Evolutionary conservation across 192 early-diverging fungal genomes (phyloP).

Genomic region (Backusella morwellensis): DNA sequence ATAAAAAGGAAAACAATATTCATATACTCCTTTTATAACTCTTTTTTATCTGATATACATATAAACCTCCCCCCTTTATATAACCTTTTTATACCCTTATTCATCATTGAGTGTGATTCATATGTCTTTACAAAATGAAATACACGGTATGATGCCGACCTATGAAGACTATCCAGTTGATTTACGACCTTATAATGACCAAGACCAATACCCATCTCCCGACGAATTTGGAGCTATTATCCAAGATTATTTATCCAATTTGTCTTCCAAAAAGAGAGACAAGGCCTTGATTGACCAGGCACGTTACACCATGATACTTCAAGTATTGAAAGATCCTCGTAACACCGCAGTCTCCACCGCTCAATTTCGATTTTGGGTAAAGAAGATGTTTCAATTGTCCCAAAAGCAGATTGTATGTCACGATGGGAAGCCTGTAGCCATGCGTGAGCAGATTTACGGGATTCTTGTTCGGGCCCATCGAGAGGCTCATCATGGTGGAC

Average conservation of each 20-base stretch:
- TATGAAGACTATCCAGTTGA: slow-evolving; percentile 1
- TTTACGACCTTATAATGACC: slow-evolving; percentile 21
- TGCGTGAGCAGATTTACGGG: slow-evolving; percentile 46
- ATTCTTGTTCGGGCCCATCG: slow-evolving; percentile 46
- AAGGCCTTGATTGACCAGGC: slow-evolving; percentile 44
- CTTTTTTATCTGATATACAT: neutral
- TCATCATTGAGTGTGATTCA: neutral
- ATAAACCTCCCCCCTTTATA: neutral
- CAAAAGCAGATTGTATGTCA: slow-evolving; percentile 43
- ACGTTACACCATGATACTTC: slow-evolving; percentile 46
- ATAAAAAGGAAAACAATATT: neutral
- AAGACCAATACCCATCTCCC: slow-evolving; percentile 40
- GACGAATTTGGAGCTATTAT: slow-evolving; percentile 42
- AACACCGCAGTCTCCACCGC: slow-evolving; percentile 49
- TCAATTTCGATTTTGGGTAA: slow-evolving; percentile 51
- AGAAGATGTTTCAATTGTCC: slow-evolving; percentile 47
- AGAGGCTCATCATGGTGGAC: slow-evolving; percentile 45
- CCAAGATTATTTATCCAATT: slow-evolving; percentile 44
- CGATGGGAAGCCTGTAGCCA: slow-evolving; percentile 45
- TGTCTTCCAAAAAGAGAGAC: slow-evolving; percentile 48
- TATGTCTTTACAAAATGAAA: slow-evolving; percentile 5
- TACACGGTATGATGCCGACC: slow-evolving; percentile 4
- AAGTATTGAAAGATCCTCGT: slow-evolving; percentile 46
- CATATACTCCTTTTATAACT: neutral
- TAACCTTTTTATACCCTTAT: neutral